Conservation (phyloP, 495 filamentous ascomycete genomes). For the Xylaria scruposa region DNA sequence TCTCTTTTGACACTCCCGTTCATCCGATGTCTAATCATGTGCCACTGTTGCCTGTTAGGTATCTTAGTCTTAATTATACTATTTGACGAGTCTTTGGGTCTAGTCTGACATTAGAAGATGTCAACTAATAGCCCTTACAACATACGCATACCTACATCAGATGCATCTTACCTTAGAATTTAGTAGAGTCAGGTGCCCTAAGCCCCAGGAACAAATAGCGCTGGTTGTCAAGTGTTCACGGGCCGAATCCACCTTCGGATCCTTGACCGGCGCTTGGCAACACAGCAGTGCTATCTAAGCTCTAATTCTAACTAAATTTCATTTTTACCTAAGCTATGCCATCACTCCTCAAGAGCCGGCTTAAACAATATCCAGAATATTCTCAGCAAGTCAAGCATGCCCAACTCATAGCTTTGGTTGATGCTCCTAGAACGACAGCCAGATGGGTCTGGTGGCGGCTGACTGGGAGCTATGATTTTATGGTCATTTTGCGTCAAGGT, state of each 20-base stretch:
- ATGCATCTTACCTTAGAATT: not conserved
- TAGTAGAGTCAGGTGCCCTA: not conserved
- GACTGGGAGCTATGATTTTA: not conserved
- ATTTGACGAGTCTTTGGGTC: not conserved
- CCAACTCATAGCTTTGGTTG: not conserved
- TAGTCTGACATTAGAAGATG: not conserved
- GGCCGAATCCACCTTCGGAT: not conserved
- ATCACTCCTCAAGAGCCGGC: not conserved
- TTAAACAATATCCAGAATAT: not conserved
- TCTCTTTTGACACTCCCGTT: not conserved
- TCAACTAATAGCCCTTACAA: not conserved
- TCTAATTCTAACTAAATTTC: not conserved
- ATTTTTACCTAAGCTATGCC: not conserved
- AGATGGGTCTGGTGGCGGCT: not conserved
- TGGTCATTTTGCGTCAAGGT: not conserved
- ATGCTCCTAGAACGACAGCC: not conserved
- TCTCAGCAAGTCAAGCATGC: not conserved
- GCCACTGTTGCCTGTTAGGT: not conserved
- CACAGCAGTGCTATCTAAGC: not conserved
- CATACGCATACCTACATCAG: too few relatives aligned
- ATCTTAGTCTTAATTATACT: not conserved
- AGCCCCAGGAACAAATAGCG: not conserved
- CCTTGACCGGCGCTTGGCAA: not conserved
- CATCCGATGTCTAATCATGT: not conserved
- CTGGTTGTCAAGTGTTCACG: not conserved